A percentile compares a stretch with the other conserved stretches of the same genome.
Evolutionary conservation across 768 basidiomycete species (phyloP).

Genomic region (Holtermanniella nyarrowii): DNA sequence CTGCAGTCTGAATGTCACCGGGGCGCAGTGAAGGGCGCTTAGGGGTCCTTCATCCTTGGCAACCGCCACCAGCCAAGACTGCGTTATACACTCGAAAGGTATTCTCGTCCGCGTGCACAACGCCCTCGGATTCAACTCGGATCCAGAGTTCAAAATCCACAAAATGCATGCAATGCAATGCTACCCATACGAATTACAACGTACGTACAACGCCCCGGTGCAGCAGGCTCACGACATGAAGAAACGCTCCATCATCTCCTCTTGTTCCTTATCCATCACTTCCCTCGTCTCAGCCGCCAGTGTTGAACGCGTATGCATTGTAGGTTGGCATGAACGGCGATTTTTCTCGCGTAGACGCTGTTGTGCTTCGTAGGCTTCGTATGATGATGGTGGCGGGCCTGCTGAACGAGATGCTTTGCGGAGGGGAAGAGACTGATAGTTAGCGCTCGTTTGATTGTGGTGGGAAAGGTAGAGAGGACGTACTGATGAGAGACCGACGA

Average conservation of each 20-base stretch:
- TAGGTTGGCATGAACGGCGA: slow-evolving; percentile 22
- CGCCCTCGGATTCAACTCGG: too few relatives aligned
- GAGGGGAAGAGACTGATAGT: neutral
- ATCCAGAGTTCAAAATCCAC: too few relatives aligned
- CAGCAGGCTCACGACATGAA: slow-evolving; percentile 36
- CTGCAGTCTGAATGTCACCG: too few relatives aligned
- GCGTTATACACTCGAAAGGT: too few relatives aligned
- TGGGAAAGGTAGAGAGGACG: slow-evolving; percentile 6
- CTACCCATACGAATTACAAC: too few relatives aligned
- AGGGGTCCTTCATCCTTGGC: too few relatives aligned
- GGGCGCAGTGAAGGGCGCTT: too few relatives aligned
- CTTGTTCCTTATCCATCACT: slow-evolving; percentile 25
- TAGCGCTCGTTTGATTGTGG: neutral
- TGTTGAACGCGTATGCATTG: slow-evolving; percentile 19
- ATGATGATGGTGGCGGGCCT: slow-evolving; percentile 19
- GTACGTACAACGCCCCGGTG: too few relatives aligned
- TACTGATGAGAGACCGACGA: slow-evolving; percentile 23
- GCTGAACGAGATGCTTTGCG: neutral
- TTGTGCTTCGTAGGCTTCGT: slow-evolving; percentile 24
- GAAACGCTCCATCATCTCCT: slow-evolving; percentile 31
- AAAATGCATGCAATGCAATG: too few relatives aligned
- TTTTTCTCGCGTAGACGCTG: slow-evolving; percentile 18
- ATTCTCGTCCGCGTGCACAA: too few relatives aligned
- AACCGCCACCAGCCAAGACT: too few relatives aligned
- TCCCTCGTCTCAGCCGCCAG: slow-evolving; percentile 10